Base-by-base conservation (phyloP, 2,329 filamentous ascomycete species). In the Parasarocladium wereldwijsianum region DNA sequence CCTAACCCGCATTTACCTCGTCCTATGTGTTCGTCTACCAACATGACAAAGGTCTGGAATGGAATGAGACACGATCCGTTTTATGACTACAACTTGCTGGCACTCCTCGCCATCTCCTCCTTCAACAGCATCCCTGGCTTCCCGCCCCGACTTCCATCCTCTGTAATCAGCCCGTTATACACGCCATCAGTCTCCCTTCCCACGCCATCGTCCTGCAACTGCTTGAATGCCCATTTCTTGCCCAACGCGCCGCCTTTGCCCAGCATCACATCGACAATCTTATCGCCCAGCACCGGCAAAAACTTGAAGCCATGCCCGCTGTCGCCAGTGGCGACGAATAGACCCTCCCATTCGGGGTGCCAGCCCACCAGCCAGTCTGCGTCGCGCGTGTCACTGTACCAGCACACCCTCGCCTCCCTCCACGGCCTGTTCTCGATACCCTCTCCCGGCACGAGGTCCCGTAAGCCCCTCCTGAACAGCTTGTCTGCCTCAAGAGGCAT, bases 301-400 rank as follows among this genome's bases (percentile, higher is more conserved):
- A 80, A 80, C 49, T 80, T 80, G 59, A 74, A 80, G 5, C 54
- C 75, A 45, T 77, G 72, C 3, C 72, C 71, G 38, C 69, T 75
- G 31, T 70, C 72, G 3, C 70, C 72, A 0, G 70, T 74, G 0
- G 69, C 69, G 15, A 77, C 42, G 41, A 77, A 76, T 4, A 76
- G 50, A 10, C 64, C 62, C 33, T 60, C 46, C 50, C 68, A 68
- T 11, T 59, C 52, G 0, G 78, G 77, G 42, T 83, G 76, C 49
- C 75, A 73, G 43, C 75, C 69, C 36, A 82, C 62, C 32, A 84
- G 60, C 55, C 80, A 84, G 45, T 84, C 72, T 14, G 70, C 77
- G 12, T 69, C 70, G 6, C 70, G 62, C 41, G 78, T 84, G 53
- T 84, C 78, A 5, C 71, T 72, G 47, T 84, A 84, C 78, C 78